Percentiles rank a stretch among this genome's conserved stretches.
Evolutionary conservation across 352 stramenopile genomes (phyloP).

Genomic region (Globisporangium megalacanthum): DNA sequence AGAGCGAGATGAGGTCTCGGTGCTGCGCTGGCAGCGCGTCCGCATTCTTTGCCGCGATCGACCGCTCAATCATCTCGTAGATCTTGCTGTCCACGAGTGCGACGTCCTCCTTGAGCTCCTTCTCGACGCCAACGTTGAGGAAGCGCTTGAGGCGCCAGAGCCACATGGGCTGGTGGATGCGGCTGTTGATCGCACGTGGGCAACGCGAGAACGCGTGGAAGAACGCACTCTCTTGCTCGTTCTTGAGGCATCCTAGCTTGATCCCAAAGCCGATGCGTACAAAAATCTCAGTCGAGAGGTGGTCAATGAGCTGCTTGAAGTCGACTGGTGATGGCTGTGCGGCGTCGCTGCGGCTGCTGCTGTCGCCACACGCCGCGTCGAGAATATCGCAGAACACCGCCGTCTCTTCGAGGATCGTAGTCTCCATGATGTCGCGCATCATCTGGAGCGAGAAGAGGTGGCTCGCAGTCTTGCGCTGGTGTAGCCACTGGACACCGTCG

Average conservation of each 20-base stretch:
- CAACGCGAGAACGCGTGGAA: conserved; percentile 26
- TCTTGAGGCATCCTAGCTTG: conserved; percentile 26
- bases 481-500: conserved; percentile 57
- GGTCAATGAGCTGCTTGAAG: conserved; percentile 36
- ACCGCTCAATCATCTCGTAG: conserved; percentile 39
- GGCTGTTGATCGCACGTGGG: conserved; percentile 17
- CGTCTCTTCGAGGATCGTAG: conserved; percentile 33
- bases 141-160: conserved; percentile 33
- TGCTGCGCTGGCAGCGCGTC: conserved; percentile 1
- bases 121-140: conserved; percentile 26
- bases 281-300: conserved; percentile 63
- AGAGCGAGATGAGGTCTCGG: conserved; percentile 37
- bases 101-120: conserved; percentile 25
- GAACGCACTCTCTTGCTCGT: conserved; percentile 25
- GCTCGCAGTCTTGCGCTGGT: conserved; percentile 75
- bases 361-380: neutral
- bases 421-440: conserved; percentile 47
- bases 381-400: conserved; percentile 25
- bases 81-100: conserved; percentile 32
- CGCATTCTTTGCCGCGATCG: conserved; percentile 22
- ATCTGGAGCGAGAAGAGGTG: conserved; percentile 81
- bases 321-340: conserved; percentile 13
- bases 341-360: neutral
- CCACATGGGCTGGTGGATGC: conserved; percentile 43
- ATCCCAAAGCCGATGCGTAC: conserved; percentile 65